A percentile compares a stretch with the other conserved stretches of the same genome.
phyloP scores from a whole-genome alignment of 2,329 filamentous ascomycete species.

The Claviceps lovelessii region DNA sequence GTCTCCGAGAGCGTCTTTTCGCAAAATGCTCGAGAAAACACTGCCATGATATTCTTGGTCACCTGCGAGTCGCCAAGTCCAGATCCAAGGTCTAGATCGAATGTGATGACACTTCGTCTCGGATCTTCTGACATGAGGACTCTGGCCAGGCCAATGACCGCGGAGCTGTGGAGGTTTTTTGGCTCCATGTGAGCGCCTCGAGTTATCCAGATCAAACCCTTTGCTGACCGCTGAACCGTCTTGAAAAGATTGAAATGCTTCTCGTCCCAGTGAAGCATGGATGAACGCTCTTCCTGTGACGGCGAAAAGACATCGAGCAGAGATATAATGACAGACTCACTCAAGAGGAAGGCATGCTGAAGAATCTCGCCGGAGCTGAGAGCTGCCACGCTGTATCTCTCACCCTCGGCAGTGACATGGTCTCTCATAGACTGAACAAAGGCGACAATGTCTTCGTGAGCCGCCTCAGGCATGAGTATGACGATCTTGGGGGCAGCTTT shows the following conservation, averaged over 20 bases:
- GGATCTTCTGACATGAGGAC: conserved; percentile 36
- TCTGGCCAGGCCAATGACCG: conserved; percentile 31
- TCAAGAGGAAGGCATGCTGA: conserved; percentile 7
- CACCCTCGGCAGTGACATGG: background rate
- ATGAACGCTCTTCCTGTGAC: conserved; percentile 8
- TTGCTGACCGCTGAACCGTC: conserved; percentile 21
- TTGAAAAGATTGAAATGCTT: conserved; percentile 27
- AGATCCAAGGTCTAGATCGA: conserved; percentile 24
- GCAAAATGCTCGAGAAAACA: conserved; percentile 15
- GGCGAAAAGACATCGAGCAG: conserved; percentile 28
- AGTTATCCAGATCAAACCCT: conserved; percentile 34
- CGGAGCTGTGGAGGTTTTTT: conserved; percentile 21
- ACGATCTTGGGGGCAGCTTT: background rate
- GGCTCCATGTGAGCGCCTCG: conserved; percentile 24
- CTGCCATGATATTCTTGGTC: conserved; percentile 10
- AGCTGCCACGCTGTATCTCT: background rate
- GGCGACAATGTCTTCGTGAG: background rate
- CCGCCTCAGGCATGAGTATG: conserved; percentile 1
- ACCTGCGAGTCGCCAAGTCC: conserved; percentile 7
- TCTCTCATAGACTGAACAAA: background rate
- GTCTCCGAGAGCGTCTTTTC: conserved; percentile 3
- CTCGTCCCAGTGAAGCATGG: conserved; percentile 26
- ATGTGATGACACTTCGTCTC: conserved; percentile 25
- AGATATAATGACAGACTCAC: conserved; percentile 25
- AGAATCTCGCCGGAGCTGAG: conserved; percentile 2